phyloP scores from a whole-genome alignment of 2,329 filamentous ascomycete species.

The Monilinia polystroma region DNA sequence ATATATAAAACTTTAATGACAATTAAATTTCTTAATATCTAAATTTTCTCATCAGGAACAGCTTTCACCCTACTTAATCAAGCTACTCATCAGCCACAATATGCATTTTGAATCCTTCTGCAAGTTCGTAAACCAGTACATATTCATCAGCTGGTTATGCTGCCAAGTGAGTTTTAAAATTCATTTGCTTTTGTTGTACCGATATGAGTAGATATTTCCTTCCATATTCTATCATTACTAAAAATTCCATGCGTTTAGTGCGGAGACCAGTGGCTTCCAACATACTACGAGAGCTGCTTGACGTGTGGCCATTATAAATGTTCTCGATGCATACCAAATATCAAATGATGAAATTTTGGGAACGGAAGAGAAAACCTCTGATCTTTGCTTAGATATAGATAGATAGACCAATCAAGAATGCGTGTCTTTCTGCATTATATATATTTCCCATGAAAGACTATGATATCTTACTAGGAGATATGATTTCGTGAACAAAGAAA shows the following conservation, averaged over 20 bases:
- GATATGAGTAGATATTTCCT: neutral
- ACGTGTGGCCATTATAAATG: constrained; percentile 1
- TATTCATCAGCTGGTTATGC: constrained; percentile 10
- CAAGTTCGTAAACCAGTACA: neutral
- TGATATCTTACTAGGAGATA: too few species aligned
- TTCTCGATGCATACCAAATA: constrained; percentile 12
- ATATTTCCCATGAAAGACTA: too few species aligned
- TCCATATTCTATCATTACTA: neutral
- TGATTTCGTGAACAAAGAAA: constrained; percentile 1
- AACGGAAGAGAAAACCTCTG: too few species aligned
- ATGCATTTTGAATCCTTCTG: neutral
- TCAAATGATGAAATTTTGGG: neutral
- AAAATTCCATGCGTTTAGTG: neutral
- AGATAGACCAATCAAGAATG: neutral
- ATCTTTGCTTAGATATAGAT: neutral
- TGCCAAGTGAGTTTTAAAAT: neutral
- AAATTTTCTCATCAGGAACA: neutral
- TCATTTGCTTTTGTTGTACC: neutral
- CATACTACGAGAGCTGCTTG: neutral
- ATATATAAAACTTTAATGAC: too few species aligned
- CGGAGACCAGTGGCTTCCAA: neutral
- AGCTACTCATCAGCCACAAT: neutral
- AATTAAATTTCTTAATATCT: neutral
- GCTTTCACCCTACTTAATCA: neutral
- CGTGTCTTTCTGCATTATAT: neutral